A percentile compares a stretch with the other conserved stretches of the same genome.
Evolutionary conservation across 768 basidiomycete species (phyloP).

Genomic region (Suillus discolor): DNA sequence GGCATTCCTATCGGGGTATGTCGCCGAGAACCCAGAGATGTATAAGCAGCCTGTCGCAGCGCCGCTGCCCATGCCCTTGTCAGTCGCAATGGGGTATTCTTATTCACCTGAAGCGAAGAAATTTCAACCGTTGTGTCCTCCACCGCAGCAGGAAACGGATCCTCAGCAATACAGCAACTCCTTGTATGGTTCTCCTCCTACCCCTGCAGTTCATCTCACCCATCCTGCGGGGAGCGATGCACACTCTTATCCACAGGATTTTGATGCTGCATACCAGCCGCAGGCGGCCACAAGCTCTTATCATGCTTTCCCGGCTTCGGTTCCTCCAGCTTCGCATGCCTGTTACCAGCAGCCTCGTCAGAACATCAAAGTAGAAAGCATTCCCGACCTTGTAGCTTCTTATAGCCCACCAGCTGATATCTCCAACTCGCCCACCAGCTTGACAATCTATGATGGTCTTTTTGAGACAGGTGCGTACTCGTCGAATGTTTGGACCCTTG

Average conservation of each 20-base stretch:
- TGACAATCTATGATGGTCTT: conserved; percentile 23
- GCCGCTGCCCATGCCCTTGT: conserved; percentile 34
- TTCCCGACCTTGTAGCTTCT: conserved; percentile 21
- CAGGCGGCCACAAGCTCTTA: conserved; percentile 27
- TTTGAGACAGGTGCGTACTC: conserved; percentile 33
- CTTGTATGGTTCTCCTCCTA: conserved; percentile 14
- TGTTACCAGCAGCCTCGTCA: conserved; percentile 27
- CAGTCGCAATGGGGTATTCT: conserved; percentile 33
- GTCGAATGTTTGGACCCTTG: neutral
- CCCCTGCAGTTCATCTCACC: conserved; percentile 16
- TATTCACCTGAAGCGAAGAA: conserved; percentile 36
- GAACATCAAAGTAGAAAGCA: conserved; percentile 29
- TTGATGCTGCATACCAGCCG: conserved; percentile 29
- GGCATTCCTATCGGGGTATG: conserved; percentile 24
- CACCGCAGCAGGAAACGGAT: conserved; percentile 31
- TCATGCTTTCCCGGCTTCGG: conserved; percentile 21
- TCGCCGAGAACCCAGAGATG: conserved; percentile 24
- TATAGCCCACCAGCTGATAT: conserved; percentile 27
- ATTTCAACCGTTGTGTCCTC: conserved; percentile 39
- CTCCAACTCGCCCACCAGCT: conserved; percentile 23
- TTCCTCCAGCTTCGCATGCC: conserved; percentile 18
- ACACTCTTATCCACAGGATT: conserved; percentile 26
- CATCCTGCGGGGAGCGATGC: conserved; percentile 17
- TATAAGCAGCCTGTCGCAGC: conserved; percentile 38
- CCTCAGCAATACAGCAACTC: conserved; percentile 21